These are phyloP conservation scores for Colletotrichum magnum DNA, from an alignment of 2,329 filamentous ascomycete species.

Conservation along the genomic window DNA sequence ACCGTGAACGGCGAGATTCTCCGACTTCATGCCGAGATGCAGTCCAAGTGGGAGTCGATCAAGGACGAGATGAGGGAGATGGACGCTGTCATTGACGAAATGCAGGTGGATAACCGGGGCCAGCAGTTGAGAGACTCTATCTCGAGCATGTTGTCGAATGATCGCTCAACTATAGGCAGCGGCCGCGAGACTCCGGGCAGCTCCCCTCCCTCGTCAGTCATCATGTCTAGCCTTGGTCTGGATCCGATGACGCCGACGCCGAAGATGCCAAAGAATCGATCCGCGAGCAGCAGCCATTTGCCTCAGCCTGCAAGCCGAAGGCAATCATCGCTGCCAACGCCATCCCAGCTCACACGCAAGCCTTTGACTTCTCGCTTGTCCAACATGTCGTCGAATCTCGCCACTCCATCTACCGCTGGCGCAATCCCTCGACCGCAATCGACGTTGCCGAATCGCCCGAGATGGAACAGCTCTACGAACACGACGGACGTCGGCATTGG, in stretches of 20 bases:
- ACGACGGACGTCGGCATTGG: constrained; percentile 74
- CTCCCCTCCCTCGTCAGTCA: constrained; percentile 73
- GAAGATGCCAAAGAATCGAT: constrained; percentile 61
- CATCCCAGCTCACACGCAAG: constrained; percentile 58
- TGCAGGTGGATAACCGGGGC: constrained; percentile 72
- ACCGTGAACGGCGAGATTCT: constrained; percentile 97
- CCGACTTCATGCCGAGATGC: constrained; percentile 87
- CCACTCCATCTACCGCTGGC: constrained; percentile 52
- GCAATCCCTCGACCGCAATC: constrained; percentile 60
- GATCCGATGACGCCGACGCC: constrained; percentile 61
- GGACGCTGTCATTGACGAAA: constrained; percentile 81
- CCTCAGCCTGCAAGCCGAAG: constrained; percentile 62
- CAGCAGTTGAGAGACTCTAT: constrained; percentile 92
- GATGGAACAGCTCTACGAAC: constrained; percentile 81
- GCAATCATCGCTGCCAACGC: constrained; percentile 64
- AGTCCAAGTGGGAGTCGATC: constrained; percentile 83
- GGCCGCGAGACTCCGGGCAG: constrained; percentile 79
- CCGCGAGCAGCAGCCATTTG: constrained; percentile 62
- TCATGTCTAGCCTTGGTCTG: constrained; percentile 70
- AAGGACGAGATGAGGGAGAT: constrained; percentile 84
- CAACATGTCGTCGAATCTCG: constrained; percentile 65
- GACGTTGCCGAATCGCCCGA: constrained; percentile 71
- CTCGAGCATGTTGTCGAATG: constrained; percentile 90
- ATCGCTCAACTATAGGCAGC: constrained; percentile 79
- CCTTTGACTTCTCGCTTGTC: constrained; percentile 61